Percentiles rank a stretch among this genome's conserved stretches.
Conservation (phyloP, 129 eudicot species). For the Apium graveolens region DNA sequence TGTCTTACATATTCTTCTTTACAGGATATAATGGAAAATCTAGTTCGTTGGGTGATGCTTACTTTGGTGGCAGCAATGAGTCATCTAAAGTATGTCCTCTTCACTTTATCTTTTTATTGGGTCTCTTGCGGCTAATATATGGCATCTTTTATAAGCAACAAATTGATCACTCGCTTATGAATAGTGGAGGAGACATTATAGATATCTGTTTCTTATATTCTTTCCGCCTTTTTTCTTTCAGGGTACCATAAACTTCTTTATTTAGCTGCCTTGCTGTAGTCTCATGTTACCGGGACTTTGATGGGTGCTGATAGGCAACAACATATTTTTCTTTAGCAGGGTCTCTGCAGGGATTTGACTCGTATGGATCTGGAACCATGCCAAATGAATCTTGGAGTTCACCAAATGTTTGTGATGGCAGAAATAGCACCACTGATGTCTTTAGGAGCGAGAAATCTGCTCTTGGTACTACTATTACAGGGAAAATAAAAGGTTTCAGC, state of each 20-base stretch:
- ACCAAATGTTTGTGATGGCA: constrained; percentile 32
- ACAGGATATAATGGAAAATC: constrained; percentile 53
- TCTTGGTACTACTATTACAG: constrained; percentile 26
- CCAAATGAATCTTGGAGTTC: constrained; percentile 52
- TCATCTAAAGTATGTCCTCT: constrained; percentile 34
- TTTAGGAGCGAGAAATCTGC: constrained; percentile 29
- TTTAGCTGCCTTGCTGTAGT: constrained; percentile 48
- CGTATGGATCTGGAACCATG: constrained; percentile 45
- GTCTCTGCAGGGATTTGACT: constrained; percentile 28
- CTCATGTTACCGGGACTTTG: constrained; percentile 42
- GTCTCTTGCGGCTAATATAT: not conserved
- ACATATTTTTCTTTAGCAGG: constrained; percentile 39
- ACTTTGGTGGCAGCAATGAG: constrained; percentile 27
- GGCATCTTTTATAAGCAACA: not conserved
- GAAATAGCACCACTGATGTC: constrained; percentile 20
- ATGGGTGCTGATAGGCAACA: constrained; percentile 48
- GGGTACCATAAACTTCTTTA: constrained; percentile 48
- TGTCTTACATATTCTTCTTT: not conserved
- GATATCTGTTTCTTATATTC: not conserved
- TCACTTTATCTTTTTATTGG: not conserved
- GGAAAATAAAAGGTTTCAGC: constrained; percentile 36
- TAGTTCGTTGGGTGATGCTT: constrained; percentile 33
- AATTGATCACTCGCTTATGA: not conserved
- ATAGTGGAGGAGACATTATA: not conserved
- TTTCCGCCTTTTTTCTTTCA: constrained; percentile 10